Evolutionary conservation across 202 grass and related monocot genomes (phyloP).

Genomic region (Setaria italica): DNA sequence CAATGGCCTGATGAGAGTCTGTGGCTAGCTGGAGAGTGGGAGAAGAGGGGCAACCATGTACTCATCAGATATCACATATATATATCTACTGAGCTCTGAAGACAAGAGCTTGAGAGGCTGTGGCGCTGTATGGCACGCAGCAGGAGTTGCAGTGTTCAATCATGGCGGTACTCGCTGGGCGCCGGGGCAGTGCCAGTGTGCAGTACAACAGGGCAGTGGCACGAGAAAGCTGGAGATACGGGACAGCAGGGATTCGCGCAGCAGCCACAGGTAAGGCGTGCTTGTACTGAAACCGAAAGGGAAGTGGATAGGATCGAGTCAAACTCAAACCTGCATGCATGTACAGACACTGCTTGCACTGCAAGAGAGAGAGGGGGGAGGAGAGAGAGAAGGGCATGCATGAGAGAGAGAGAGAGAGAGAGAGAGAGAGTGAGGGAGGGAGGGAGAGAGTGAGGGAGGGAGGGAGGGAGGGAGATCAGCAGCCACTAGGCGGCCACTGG

Average conservation of each 20-base stretch:
- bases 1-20: conserved; percentile 19
- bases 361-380: not conserved
- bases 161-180: conserved; percentile 47
- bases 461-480: not conserved
- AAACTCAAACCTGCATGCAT: conserved; percentile 59
- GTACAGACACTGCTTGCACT: conserved; percentile 23
- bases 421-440: not conserved
- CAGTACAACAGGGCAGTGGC: conserved; percentile 30
- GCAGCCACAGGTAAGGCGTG: conserved; percentile 47
- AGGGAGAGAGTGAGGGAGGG: not conserved
- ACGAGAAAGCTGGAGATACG: conserved; percentile 57
- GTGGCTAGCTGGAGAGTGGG: not conserved
- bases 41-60: conserved; percentile 15
- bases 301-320: conserved; percentile 54
- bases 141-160: conserved; percentile 35
- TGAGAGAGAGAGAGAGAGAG: not conserved
- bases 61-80: conserved; percentile 10
- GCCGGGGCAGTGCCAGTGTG: not conserved
- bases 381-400: not conserved
- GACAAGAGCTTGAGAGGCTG: conserved; percentile 20
- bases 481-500: not conserved
- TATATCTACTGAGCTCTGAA: conserved; percentile 22
- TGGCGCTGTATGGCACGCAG: conserved; percentile 6
- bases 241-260: conserved; percentile 25
- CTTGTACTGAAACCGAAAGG: conserved; percentile 41